Evolutionary conservation across 768 basidiomycete species (phyloP), one percentile per base, ranked within the genome.

Genomic region (Boletus vermiculosoides): DNA sequence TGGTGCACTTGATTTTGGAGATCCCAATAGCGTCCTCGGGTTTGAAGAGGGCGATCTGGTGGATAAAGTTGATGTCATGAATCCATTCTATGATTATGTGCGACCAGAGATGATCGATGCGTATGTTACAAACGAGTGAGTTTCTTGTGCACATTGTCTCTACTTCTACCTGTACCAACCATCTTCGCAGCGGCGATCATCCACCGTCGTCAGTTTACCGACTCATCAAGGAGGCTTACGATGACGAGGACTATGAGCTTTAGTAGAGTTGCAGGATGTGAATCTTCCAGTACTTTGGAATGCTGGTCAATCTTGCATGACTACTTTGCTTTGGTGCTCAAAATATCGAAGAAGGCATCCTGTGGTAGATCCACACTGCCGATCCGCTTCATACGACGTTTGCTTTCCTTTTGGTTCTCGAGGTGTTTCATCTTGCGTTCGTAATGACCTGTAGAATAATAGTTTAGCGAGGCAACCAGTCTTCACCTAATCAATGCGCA

Each of bases 1-100:
- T 63, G 90, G 86, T 30, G 90, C 90, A 54, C 81, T 86, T 59
- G 94, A 90, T 76, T 89, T 90, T 62, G 88, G 87, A 3, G 78
- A 81, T 60, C 85, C 84, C 45, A 83, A 85, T 69, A 83, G 81
- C 49, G 83, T 87, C 51, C 77, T 75, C 40, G 87, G 84, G 33
- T 92, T 89, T 60, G 84, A 92, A 59, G 90, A 92, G 62, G 90
- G 88, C 1, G 80, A 83, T 62, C 74, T 92, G 8, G 84, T 90
- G 41, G 89, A 94, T 60, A 90, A 89, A 63, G 92, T 95, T 15
- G 93, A 97, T 63, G 93, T 96, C 10, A 77, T 95, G 45, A 96
- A 95, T 69, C 94, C 95, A n/a, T 93, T 91, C 70, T 98, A 90
- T 69, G 97, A 99, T 74, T 95, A 96, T 73, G 90, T 99, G 40